phyloP scores from a whole-genome alignment of 2,329 filamentous ascomycete genomes.

The Chaetomium sp. region DNA sequence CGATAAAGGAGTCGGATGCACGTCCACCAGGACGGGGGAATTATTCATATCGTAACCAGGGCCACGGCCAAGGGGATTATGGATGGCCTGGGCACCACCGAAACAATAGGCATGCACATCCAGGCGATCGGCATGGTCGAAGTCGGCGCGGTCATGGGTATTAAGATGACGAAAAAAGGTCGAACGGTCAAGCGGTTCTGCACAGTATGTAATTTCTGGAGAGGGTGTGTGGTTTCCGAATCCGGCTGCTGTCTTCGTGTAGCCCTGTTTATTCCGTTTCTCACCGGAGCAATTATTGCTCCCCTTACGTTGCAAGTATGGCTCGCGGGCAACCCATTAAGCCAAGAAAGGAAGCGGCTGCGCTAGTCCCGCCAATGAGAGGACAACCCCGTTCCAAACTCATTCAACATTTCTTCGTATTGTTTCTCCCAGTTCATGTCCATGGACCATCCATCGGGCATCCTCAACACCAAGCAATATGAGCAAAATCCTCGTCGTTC shows the following conservation, averaged over 20 bases:
- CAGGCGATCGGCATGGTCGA: conserved; percentile 16
- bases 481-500: conserved; percentile 20
- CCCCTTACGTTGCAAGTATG: no score
- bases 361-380: no score
- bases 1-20: conserved; percentile 33
- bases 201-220: not conserved
- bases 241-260: not conserved
- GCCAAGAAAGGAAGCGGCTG: no score
- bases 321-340: no score
- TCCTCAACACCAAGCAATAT: not conserved
- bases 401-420: no score
- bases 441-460: no score
- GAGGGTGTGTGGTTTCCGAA: conserved; percentile 4
- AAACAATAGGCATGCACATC: conserved; percentile 16
- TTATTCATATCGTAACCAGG: conserved; percentile 15
- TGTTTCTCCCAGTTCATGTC: no score
- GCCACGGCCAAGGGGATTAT: conserved; percentile 18
- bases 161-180: not conserved
- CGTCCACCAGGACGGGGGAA: conserved; percentile 13
- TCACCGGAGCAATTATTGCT: no score
- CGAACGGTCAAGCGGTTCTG: not conserved
- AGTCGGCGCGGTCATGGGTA: conserved; percentile 18
- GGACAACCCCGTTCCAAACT: no score
- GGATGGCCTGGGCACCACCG: conserved; percentile 22
- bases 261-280: no score